A percentile compares a stretch with the other conserved stretches of the same genome.
Conservation (phyloP, 2,329 filamentous ascomycete species). For the Phialemonium atrogriseum region DNA sequence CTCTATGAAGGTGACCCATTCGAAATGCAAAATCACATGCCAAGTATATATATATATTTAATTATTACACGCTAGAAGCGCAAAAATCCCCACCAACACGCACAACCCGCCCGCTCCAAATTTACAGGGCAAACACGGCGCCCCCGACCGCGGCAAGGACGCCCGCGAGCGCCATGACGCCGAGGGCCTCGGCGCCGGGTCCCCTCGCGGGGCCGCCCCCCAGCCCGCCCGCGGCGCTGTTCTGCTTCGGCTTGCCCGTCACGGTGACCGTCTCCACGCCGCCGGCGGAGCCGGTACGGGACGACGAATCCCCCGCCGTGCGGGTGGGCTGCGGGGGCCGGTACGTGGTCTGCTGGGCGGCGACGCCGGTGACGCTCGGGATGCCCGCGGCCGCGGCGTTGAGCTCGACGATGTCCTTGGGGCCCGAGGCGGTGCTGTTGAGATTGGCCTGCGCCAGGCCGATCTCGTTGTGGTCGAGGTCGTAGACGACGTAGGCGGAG, state of each 20-base stretch:
- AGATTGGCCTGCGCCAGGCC: conserved; percentile 45
- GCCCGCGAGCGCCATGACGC: conserved; percentile 12
- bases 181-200: conserved; percentile 8
- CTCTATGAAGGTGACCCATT: too few species aligned
- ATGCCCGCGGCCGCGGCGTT: conserved; percentile 26
- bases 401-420: conserved; percentile 37
- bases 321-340: conserved; percentile 1
- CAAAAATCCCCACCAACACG: too few species aligned
- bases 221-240: neutral
- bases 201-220: conserved; percentile 5
- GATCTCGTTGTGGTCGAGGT: conserved; percentile 40
- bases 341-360: conserved; percentile 20
- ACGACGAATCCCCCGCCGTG: neutral
- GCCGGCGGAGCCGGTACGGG: too few species aligned
- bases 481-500: conserved; percentile 46
- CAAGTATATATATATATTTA: too few species aligned
- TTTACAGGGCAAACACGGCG: conserved; percentile 15
- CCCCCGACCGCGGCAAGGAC: conserved; percentile 18
- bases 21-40: too few species aligned
- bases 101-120: conserved; percentile 1
- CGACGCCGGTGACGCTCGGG: conserved; percentile 35
- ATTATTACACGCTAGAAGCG: too few species aligned
- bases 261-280: conserved; percentile 13
- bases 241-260: neutral
- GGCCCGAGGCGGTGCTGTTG: conserved; percentile 25